Evolutionary conservation across 164 flowering plant genomes (phyloP).

Genomic region (Cinnamomum chago): DNA sequence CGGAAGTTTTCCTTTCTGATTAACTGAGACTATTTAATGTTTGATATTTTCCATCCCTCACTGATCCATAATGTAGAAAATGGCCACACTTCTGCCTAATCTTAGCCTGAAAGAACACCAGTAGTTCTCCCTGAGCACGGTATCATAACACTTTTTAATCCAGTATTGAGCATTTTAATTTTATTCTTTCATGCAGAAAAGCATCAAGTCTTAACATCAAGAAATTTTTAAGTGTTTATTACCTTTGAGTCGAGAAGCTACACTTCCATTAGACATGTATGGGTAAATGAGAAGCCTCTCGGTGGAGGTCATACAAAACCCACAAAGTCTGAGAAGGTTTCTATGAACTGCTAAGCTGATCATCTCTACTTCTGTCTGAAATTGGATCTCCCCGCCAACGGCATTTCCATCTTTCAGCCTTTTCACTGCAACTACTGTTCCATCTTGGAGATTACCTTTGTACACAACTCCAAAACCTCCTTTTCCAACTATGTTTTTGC

Average conservation of each 20-base stretch:
- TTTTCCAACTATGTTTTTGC: constrained; percentile 64
- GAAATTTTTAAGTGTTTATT: not conserved
- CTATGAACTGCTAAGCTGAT: constrained; percentile 81
- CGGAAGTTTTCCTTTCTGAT: not conserved
- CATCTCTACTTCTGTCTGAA: constrained; percentile 84
- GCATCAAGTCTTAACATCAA: not conserved
- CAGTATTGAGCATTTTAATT: not conserved
- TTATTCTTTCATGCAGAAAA: not conserved
- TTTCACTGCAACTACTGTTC: constrained; percentile 75
- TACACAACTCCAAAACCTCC: constrained; percentile 82
- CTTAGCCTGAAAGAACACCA: not conserved
- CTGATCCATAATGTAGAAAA: not conserved
- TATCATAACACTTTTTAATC: not conserved
- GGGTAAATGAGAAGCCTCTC: constrained; percentile 77
- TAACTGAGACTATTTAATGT: not conserved
- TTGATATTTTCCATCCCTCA: not conserved
- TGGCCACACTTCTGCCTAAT: not conserved
- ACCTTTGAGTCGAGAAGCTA: constrained; percentile 81
- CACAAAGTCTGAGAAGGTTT: constrained; percentile 62
- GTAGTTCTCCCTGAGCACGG: not conserved
- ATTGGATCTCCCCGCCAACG: constrained; percentile 67
- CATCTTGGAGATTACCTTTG: constrained; percentile 65
- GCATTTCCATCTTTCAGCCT: constrained; percentile 75
- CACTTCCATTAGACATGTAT: constrained; percentile 83
- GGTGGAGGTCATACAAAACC: constrained; percentile 60